Conservation (phyloP, 2,329 filamentous ascomycete genomes). For the Aspergillus fumigatus region DNA sequence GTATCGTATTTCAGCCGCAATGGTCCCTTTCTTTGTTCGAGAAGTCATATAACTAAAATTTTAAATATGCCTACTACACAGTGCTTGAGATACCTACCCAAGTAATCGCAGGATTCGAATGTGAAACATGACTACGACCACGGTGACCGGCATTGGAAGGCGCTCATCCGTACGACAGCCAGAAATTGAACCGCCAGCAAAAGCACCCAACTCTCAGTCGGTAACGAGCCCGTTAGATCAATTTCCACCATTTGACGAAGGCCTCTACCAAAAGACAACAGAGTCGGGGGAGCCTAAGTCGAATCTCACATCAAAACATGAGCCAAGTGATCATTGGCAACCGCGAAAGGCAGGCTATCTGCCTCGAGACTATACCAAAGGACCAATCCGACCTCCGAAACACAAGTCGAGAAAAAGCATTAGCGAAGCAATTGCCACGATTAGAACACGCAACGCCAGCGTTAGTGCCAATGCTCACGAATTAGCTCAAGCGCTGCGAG, state of each 20-base stretch:
- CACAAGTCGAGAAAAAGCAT: conserved; percentile 80
- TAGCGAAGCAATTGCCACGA: conserved; percentile 78
- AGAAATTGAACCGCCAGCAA: conserved; percentile 29
- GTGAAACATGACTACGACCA: conserved; percentile 37
- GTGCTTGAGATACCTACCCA: not conserved
- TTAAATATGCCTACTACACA: not conserved
- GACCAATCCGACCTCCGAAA: conserved; percentile 34
- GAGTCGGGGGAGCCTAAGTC: conserved; percentile 22
- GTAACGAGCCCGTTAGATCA: conserved; percentile 37
- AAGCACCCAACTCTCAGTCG: conserved; percentile 24
- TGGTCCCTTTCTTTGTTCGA: not conserved
- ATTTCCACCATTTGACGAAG: conserved; percentile 41
- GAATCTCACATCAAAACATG: conserved; percentile 27
- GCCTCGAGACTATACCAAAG: conserved; percentile 40
- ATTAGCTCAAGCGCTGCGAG: conserved; percentile 83
- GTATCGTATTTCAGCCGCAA: not conserved
- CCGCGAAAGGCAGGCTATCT: conserved; percentile 52
- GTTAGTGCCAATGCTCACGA: conserved; percentile 91
- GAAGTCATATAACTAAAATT: not conserved
- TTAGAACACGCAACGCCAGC: conserved; percentile 74
- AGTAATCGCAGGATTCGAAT: not conserved
- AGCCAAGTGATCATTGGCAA: conserved; percentile 55
- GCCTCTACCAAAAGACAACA: conserved; percentile 25
- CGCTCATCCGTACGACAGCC: conserved; percentile 35
- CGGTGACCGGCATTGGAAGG: conserved; percentile 37